Conservation (phyloP, 2,329 filamentous ascomycete genomes). For the Cordyceps tenuipes region DNA sequence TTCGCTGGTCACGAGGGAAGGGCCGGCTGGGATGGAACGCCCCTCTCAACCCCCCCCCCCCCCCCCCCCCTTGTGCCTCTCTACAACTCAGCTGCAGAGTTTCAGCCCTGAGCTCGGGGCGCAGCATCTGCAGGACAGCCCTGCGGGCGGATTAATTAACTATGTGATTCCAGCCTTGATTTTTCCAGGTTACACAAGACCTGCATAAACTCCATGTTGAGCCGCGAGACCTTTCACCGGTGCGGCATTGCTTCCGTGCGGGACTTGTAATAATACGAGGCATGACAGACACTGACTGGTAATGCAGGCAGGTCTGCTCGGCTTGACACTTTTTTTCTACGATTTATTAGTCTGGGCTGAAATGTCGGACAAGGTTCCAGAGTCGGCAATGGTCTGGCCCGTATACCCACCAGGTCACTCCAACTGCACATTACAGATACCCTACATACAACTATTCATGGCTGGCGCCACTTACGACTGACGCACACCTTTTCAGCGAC, state of each 20-base stretch:
- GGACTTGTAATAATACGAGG: not conserved
- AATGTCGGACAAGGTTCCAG: not conserved
- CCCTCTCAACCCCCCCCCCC: too few species aligned
- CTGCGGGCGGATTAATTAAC: not conserved
- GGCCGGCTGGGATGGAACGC: not conserved
- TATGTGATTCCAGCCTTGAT: not conserved
- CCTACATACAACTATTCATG: too few species aligned
- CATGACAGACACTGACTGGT: not conserved
- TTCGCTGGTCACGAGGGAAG: not conserved
- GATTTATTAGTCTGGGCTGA: not conserved
- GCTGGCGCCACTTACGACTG: not conserved
- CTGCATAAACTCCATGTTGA: not conserved
- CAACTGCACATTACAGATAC: too few species aligned
- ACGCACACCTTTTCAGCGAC: not conserved
- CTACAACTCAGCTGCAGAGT: not conserved
- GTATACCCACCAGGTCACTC: not conserved
- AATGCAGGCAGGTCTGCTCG: too few species aligned
- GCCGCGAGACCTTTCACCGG: not conserved
- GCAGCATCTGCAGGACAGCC: constrained; percentile 1
- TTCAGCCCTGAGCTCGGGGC: not conserved
- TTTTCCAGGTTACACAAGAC: not conserved
- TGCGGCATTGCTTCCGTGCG: not conserved
- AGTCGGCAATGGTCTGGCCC: constrained; percentile 3
- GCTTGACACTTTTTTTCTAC: too few species aligned
- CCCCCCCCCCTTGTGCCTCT: not conserved